Evolutionary conservation across 73 alveolate species (phyloP).

Genomic region (Paramecium octaurelia): DNA sequence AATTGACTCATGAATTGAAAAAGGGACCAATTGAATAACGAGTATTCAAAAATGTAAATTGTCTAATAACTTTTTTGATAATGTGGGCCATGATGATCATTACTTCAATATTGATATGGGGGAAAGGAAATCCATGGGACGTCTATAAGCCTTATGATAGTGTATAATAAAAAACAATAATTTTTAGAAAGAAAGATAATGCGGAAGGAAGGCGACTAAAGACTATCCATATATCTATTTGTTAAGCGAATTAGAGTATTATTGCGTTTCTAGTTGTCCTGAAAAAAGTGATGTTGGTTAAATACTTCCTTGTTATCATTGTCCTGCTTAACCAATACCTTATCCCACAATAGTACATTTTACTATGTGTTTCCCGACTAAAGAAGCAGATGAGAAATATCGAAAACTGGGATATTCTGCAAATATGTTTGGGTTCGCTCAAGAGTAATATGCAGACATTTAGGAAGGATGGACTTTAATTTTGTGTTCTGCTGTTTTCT

Average conservation of each 20-base stretch:
- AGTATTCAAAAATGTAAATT: background rate
- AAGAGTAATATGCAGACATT: background rate
- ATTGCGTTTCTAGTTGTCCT: slow-evolving; percentile 18
- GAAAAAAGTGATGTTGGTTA: background rate
- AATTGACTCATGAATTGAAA: background rate
- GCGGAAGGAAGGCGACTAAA: background rate
- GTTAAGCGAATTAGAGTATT: background rate
- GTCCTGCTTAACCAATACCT: background rate
- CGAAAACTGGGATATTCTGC: too few relatives aligned
- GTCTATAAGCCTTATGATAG: background rate
- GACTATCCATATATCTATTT: background rate
- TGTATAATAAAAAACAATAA: background rate
- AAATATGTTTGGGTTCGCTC: too few relatives aligned
- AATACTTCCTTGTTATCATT: background rate
- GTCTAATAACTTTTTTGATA: background rate
- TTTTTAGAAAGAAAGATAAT: background rate
- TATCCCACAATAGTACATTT: background rate
- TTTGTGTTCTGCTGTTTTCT: too few relatives aligned
- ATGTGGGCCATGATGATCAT: background rate
- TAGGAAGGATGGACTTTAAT: background rate
- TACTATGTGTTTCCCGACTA: background rate
- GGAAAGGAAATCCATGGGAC: background rate
- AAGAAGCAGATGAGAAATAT: background rate
- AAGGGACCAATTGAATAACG: background rate
- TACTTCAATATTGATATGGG: background rate